Evolutionary conservation across 179 eudicot species (phyloP), one percentile per base, ranked within the genome.

Genomic region (Nepenthes alata): DNA sequence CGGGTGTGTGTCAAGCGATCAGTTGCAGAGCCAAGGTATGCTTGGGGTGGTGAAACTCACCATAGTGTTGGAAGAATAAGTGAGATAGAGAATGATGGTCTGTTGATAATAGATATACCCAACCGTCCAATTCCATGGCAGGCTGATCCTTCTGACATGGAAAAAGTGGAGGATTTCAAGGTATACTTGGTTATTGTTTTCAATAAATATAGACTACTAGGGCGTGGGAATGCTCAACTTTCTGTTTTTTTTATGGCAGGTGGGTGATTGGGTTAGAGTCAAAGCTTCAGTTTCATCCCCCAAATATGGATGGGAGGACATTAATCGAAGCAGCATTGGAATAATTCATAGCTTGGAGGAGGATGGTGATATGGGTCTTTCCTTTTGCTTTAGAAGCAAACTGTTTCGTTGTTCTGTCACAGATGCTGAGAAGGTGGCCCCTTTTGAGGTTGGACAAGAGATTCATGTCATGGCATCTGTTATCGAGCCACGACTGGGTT

Each of bases 31-130:
- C 98, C 98, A 15, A 85, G 97, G 71, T 93, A 89, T 83, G 98
- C 95, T 74, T 93, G 98, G 98, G 98, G 98, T 16, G 98, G 98
- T 72, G 97, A 93, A 74, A 93, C 98, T 50, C 98, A 93, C 79
- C 97, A 93, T 35, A 93, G 98, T 60, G 91, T 93, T 61, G 98
- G 98, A 77, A 87, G 74, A 75, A 85, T 93, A 69, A 83, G 85
- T 70, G 98, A 93, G 70, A 89, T 93, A 68, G 98, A 89, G 80
- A 83, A 75, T 62, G 95, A 89, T 74, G 97, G 98, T 68, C 94
- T 93, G 56, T 71, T 93, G 67, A 83, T 93, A 64, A 81, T 93
- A 63, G 98, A 93, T 66, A 93, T 93, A 60, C 88, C 97, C 57
- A 87, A 85, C 72, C 82, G 98, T 68, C 95, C 94, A 49, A 89